These are phyloP conservation scores for Candida michaelii DNA, from an alignment of 805 yeast genomes.

Conservation along the genomic window DNA sequence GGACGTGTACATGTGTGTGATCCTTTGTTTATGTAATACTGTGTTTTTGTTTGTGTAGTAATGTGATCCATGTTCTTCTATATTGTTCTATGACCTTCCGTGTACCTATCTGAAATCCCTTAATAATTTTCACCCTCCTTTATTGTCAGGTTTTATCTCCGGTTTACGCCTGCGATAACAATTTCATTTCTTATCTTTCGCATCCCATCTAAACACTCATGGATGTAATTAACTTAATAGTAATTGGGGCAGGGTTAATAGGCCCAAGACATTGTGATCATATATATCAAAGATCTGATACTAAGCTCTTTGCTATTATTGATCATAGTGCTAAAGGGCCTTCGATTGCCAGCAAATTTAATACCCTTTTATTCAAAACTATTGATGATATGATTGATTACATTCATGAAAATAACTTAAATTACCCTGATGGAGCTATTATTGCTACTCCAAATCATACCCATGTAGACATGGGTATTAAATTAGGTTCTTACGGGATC, in stretches of 20 bases:
- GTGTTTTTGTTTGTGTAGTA: no score
- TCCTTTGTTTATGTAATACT: no score
- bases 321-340: slow-evolving; percentile 34
- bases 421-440: slow-evolving; percentile 40
- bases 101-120: no score
- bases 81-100: no score
- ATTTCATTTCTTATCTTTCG: slow-evolving; percentile 1
- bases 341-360: slow-evolving; percentile 26
- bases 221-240: slow-evolving; percentile 7
- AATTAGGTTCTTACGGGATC: slow-evolving; percentile 35
- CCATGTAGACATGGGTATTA: slow-evolving; percentile 33
- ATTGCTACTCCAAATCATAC: slow-evolving; percentile 44
- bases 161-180: background rate
- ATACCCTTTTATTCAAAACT: slow-evolving; percentile 23
- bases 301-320: slow-evolving; percentile 33
- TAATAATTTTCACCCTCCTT: no score
- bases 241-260: slow-evolving; percentile 37
- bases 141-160: no score
- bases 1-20: no score
- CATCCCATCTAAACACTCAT: background rate
- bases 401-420: slow-evolving; percentile 21
- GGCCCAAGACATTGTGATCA: slow-evolving; percentile 44
- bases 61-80: no score
- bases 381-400: slow-evolving; percentile 27
- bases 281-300: slow-evolving; percentile 22